phyloP scores from a whole-genome alignment of 1,139 yeast genomes.

The Protomyces lactucae-debilis region DNA sequence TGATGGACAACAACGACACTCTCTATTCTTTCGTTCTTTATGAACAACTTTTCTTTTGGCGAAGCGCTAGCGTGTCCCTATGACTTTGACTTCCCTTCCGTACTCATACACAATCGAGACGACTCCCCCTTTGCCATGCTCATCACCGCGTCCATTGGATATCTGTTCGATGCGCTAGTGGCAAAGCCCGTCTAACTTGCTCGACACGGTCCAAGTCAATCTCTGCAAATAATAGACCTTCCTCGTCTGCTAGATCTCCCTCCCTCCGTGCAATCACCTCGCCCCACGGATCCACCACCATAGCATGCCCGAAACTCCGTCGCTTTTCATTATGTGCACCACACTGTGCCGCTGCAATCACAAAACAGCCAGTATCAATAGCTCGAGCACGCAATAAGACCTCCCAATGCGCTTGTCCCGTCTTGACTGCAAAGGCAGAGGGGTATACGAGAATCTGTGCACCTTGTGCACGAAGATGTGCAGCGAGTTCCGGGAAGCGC shows the following conservation, averaged over 20 bases:
- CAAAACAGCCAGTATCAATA: constrained; percentile 77
- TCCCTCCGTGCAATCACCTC: constrained; percentile 59
- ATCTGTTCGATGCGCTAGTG: constrained; percentile 1
- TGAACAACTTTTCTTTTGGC: background rate
- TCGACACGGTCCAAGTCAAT: constrained; percentile 53
- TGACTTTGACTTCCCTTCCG: background rate
- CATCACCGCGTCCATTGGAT: background rate
- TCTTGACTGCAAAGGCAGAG: constrained; percentile 84
- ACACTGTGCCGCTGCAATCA: constrained; percentile 85
- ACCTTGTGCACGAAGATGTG: constrained; percentile 60
- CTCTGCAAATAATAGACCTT: constrained; percentile 65
- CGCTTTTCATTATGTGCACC: constrained; percentile 62
- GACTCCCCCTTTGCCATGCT: background rate
- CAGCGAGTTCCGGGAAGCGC: constrained; percentile 77
- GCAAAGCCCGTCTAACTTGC: constrained; percentile 34
- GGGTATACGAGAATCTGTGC: constrained; percentile 79
- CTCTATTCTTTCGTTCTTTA: background rate
- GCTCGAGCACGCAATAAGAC: constrained; percentile 75
- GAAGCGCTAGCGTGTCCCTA: background rate
- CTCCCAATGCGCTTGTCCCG: constrained; percentile 91
- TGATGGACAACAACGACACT: background rate
- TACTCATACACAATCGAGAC: background rate
- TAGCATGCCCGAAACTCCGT: constrained; percentile 74
- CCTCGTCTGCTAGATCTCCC: constrained; percentile 45
- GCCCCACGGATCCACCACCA: constrained; percentile 86